phyloP scores from a whole-genome alignment of 2,329 filamentous ascomycete genomes.

The Fusarium clavum region DNA sequence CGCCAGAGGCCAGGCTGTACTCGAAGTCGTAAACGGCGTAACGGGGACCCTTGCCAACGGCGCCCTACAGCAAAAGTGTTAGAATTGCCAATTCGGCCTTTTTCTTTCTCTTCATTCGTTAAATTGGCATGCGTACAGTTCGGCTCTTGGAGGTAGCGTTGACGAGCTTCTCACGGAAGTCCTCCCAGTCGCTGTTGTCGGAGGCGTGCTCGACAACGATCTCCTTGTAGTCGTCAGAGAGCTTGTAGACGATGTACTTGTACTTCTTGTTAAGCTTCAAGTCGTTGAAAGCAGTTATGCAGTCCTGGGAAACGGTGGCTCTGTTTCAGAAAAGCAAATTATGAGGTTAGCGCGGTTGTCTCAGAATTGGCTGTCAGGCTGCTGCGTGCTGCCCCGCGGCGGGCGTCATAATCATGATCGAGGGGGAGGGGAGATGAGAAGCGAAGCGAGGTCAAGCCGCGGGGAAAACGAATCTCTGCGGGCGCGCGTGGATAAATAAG shows the following conservation, averaged over 20 bases:
- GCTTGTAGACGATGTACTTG: slow-evolving; percentile 91
- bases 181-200: slow-evolving; percentile 73
- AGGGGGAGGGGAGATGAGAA: slow-evolving; percentile 25
- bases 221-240: slow-evolving; percentile 84
- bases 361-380: slow-evolving; percentile 21
- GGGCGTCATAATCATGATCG: slow-evolving; percentile 37
- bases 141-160: slow-evolving; percentile 78
- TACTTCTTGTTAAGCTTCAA: slow-evolving; percentile 84
- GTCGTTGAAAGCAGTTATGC: slow-evolving; percentile 79
- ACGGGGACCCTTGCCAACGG: slow-evolving; percentile 75
- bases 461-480: slow-evolving; percentile 18
- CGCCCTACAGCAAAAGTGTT: slow-evolving; percentile 58
- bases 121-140: slow-evolving; percentile 60
- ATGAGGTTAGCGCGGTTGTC: slow-evolving; percentile 43
- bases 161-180: slow-evolving; percentile 81
- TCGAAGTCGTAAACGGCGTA: slow-evolving; percentile 89
- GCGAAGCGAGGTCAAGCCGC: slow-evolving; percentile 18
- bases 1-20: slow-evolving; percentile 77
- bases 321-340: slow-evolving; percentile 55
- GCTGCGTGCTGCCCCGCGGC: slow-evolving; percentile 42
- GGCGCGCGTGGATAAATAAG: slow-evolving; percentile 21
- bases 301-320: slow-evolving; percentile 78
- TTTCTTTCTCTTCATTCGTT: neutral
- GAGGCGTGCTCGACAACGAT: slow-evolving; percentile 84
- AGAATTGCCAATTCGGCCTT: slow-evolving; percentile 11